These are phyloP conservation scores for Obelidium mucronatum DNA, from an alignment of 192 early-diverging fungal species.

Conservation along the genomic window DNA sequence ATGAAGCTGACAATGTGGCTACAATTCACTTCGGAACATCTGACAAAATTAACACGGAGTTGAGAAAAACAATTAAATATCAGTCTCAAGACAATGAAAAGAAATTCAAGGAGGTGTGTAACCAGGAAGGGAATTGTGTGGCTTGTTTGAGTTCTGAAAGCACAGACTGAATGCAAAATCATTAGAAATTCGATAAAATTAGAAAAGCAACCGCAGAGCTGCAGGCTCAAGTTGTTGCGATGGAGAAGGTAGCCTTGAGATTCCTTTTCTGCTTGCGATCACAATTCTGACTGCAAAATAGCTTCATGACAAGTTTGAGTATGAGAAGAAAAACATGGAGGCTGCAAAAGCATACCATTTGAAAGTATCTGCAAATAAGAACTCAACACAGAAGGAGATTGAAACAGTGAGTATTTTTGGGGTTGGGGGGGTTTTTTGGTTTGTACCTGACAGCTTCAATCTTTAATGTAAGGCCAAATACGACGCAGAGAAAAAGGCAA, in stretches of 20 bases:
- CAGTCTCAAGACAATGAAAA: slow-evolving; percentile 48
- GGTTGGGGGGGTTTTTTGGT: too few species aligned
- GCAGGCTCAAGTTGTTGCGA: slow-evolving; percentile 30
- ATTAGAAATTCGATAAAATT: slow-evolving; percentile 52
- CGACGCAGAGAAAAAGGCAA: slow-evolving; percentile 53
- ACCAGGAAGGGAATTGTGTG: neutral
- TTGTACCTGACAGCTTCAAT: slow-evolving; percentile 1
- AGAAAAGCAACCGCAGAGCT: slow-evolving; percentile 41
- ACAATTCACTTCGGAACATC: slow-evolving; percentile 30
- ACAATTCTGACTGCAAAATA: neutral
- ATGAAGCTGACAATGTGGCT: slow-evolving; percentile 42
- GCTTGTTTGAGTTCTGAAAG: neutral
- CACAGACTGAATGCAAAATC: neutral
- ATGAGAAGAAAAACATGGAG: slow-evolving; percentile 49
- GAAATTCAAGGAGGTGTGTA: slow-evolving; percentile 41
- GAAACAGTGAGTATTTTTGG: slow-evolving; percentile 27
- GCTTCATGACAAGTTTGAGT: slow-evolving; percentile 47
- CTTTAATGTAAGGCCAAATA: slow-evolving; percentile 19
- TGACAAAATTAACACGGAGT: slow-evolving; percentile 47
- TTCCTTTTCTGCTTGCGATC: neutral
- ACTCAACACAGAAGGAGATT: slow-evolving; percentile 46
- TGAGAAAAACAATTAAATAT: slow-evolving; percentile 48
- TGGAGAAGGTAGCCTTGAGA: slow-evolving; percentile 43
- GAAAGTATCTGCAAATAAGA: slow-evolving; percentile 43
- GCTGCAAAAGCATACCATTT: slow-evolving; percentile 38